Conservation (phyloP, 2,329 filamentous ascomycete species). For the Phoma sp. region DNA sequence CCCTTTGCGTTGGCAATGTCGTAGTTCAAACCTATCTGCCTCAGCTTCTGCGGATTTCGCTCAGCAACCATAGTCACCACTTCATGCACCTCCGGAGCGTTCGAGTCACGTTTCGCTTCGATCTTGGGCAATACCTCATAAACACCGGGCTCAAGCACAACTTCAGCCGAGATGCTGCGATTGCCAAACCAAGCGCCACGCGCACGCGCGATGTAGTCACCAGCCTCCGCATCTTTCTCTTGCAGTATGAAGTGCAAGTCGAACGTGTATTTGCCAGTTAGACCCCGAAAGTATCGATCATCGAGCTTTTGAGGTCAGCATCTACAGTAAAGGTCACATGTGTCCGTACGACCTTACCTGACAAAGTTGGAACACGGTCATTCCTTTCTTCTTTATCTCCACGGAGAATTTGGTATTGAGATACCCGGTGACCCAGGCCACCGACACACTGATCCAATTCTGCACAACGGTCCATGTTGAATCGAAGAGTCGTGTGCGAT, state of each 20-base stretch:
- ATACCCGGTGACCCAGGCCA: conserved; percentile 66
- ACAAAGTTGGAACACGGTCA: conserved; percentile 64
- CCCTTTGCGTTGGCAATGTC: conserved; percentile 74
- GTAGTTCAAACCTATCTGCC: conserved; percentile 70
- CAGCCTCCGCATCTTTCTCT: conserved; percentile 54
- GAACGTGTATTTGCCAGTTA: conserved; percentile 63
- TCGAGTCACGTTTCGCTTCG: conserved; percentile 62
- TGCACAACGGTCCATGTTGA: conserved; percentile 65
- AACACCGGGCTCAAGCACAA: conserved; percentile 73
- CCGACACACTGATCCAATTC: conserved; percentile 64
- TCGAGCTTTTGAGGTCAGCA: conserved; percentile 59
- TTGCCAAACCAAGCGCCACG: conserved; percentile 63
- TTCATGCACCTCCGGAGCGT: conserved; percentile 64
- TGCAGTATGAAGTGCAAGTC: conserved; percentile 65
- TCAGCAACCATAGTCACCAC: conserved; percentile 58
- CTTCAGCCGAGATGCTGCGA: conserved; percentile 77
- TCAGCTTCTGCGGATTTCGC: conserved; percentile 59
- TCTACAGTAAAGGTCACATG: not conserved
- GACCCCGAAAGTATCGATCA: conserved; percentile 63
- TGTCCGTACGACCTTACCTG: conserved; percentile 60
- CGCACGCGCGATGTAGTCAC: conserved; percentile 62
- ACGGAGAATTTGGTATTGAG: conserved; percentile 66
- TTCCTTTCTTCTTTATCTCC: conserved; percentile 58
- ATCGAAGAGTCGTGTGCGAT: conserved; percentile 66
- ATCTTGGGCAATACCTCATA: conserved; percentile 79